phyloP scores from a whole-genome alignment of 768 basidiomycete genomes.

The Favolaschia claudopus region DNA sequence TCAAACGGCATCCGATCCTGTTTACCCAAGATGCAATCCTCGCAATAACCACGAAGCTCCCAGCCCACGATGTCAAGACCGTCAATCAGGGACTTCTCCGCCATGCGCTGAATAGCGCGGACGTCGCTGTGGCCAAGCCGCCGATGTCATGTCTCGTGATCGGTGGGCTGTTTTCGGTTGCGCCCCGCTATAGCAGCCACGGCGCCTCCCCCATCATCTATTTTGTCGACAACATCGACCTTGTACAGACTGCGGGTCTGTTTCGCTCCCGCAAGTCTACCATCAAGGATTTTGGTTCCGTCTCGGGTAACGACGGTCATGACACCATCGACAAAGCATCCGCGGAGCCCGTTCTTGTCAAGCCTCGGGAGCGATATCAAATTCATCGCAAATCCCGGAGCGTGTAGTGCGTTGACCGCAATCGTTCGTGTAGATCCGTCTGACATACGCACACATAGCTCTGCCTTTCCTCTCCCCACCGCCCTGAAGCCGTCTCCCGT shows the following conservation, averaged over 20 bases:
- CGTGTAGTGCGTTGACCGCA: neutral
- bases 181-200: neutral
- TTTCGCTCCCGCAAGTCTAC: neutral
- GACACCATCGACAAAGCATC: neutral
- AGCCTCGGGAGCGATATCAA: too few relatives aligned
- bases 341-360: too few relatives aligned
- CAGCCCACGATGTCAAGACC: neutral
- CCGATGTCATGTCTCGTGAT: neutral
- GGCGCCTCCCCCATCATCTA: too few relatives aligned
- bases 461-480: neutral
- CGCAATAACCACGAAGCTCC: neutral
- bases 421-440: neutral
- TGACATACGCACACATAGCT: neutral
- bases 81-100: too few relatives aligned
- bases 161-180: neutral
- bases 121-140: neutral
- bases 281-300: neutral
- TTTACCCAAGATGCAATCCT: constrained; percentile 5
- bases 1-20: neutral
- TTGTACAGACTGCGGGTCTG: neutral
- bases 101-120: too few relatives aligned
- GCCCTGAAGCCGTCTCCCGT: neutral
- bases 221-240: neutral
- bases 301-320: neutral
- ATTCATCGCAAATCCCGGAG: too few relatives aligned